Evolutionary conservation across 2,329 filamentous ascomycete species (phyloP), one percentile per base, ranked within the genome.

Genomic region (Penicillium italicum): DNA sequence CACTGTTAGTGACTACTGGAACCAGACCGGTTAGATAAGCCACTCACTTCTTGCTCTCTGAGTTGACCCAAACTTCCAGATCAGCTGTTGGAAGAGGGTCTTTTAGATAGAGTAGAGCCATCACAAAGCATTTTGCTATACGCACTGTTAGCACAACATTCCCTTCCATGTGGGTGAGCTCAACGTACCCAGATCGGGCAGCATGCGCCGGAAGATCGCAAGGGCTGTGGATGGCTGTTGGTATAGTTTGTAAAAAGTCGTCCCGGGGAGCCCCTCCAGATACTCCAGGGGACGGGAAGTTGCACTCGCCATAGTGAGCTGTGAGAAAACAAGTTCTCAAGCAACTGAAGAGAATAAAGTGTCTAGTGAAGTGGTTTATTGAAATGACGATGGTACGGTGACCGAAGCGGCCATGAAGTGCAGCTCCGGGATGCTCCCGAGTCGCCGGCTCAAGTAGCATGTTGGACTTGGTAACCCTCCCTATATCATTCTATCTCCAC

Each of bases 131-230:
- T 81, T 99, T 97, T 65, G 94, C 93, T 90, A 66, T 36, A 37
- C 5, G 54, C 44, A 64, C 30, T 64, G 53, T 52, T 37, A 58
- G 58, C 62, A 16, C 28, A 45, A 18, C 16, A 12, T 34, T 58
- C 37, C 50, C 30, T 52, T 47, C 16, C 22, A 44, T 11, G 30
- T 47, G 38, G 18, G 22, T 52, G 45, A 58, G 64, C 55, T 57
- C 47, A 51, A 66, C 78, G 68, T 80, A 92, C 89, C 91, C 59
- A 97, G 78, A 69, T 95, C 89, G 55, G 94, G 91, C 56, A 99
- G 83, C 91, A 99, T 97, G 77, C 94, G 92, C 64, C 94, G 86
- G 74, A 97, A 97, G 68, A 99, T 92, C 63, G 94, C 94, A 63
- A 99, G 85, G 36, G 92, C 89, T 1, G 94, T 96, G 40, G 93